phyloP scores from a whole-genome alignment of 78 protist species.

The Dictyostelium brefeldianum region DNA sequence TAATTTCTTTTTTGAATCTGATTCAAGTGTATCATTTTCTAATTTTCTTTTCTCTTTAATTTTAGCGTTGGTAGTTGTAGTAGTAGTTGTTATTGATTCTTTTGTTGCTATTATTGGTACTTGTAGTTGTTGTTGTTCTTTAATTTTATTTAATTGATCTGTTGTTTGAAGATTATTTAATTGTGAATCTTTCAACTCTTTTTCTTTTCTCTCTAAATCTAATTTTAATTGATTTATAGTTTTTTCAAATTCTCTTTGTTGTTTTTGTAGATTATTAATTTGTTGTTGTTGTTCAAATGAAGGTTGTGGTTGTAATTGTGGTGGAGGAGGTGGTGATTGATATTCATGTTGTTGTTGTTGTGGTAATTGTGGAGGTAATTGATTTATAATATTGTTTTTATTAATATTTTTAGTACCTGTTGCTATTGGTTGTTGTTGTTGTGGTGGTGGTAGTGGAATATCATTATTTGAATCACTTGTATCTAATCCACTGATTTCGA shows the following conservation, averaged over 20 bases:
- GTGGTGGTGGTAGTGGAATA: background rate
- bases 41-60: background rate
- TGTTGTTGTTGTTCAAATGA: background rate
- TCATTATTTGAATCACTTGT: background rate
- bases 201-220: slow-evolving; percentile 16
- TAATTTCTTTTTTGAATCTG: slow-evolving; percentile 1
- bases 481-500: background rate
- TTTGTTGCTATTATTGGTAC: background rate
- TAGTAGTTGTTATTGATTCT: background rate
- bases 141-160: background rate
- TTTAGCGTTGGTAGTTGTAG: background rate
- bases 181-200: background rate
- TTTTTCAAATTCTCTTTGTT: background rate
- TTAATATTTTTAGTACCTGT: background rate
- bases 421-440: background rate
- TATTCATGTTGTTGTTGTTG: slow-evolving; percentile 2
- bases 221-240: slow-evolving; percentile 11
- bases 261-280: background rate
- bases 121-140: background rate
- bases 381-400: background rate
- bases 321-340: background rate
- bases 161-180: background rate
- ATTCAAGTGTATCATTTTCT: background rate
- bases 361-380: background rate
- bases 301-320: background rate